Evolutionary conservation across 345 rosid species (phyloP), one percentile per base, ranked within the genome.

Genomic region (Arabis alpina): DNA sequence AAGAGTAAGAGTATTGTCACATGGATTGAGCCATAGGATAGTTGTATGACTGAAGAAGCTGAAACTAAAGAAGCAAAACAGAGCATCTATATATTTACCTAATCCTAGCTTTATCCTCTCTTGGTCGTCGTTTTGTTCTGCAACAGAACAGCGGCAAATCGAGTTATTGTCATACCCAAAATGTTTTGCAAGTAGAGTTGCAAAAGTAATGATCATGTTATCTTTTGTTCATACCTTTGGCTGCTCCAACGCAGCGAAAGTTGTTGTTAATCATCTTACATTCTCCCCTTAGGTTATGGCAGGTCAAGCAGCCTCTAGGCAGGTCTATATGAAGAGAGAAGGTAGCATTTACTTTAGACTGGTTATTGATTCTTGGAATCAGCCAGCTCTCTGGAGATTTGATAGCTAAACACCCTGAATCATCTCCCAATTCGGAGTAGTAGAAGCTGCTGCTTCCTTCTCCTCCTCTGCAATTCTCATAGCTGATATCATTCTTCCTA

Each of bases 341-440:
- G 0, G 39, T 19, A 10, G 80, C 76, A 15, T 44, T 71, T 24
- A 70, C 43, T 53, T 10, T 9, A 15, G 1, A 45, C 15, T 12
- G 19, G 47, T 30, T 54, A 0, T 1, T 61, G 41, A 10, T 15
- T 8, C 23, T 36, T 16, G 63, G 43, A 63, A 0, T 2, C 10
- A 23, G 41, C 68, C 64, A 57, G 14, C 42, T 74, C 30, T 23
- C 12, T 5, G 60, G 83, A 34, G 42, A 61, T 24, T 27, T 73
- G 49, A 82, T 47, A 15, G 8, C 13, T n/a, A 80, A 73, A 65
- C 89, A 77, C 25, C 62, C 27, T 44, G 48, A 10, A 11, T 0
- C 7, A 37, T 14, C 3, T 24, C 0, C 3, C 8, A 13, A 8
- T 0, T 2, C 2, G 9, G 8, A 24, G 49, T 68, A 68, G 5